Percentiles rank a stretch among this genome's conserved stretches.
Evolutionary conservation across 768 basidiomycete species (phyloP).

Genomic region (Tricholomella constricta): DNA sequence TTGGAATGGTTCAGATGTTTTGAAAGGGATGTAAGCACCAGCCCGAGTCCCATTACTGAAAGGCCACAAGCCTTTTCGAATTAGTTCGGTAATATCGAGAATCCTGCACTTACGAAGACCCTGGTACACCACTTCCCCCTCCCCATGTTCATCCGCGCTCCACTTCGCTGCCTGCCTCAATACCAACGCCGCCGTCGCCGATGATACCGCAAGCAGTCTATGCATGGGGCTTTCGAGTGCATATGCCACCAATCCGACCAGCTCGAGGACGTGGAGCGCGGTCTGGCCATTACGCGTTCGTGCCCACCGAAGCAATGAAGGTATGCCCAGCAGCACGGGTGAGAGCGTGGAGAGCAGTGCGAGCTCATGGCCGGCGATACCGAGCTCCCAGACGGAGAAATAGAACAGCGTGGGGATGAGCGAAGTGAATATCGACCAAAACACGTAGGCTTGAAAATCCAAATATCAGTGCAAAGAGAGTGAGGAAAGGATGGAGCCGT

Average conservation of each 20-base stretch:
- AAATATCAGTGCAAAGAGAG: background rate
- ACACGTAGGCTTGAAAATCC: slow-evolving; percentile 61
- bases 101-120: slow-evolving; percentile 42
- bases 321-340: slow-evolving; percentile 58
- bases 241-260: slow-evolving; percentile 58
- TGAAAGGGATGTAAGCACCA: slow-evolving; percentile 64
- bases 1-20: slow-evolving; percentile 82
- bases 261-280: slow-evolving; percentile 47
- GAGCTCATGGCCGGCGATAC: slow-evolving; percentile 80
- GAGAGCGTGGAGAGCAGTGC: slow-evolving; percentile 73
- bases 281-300: slow-evolving; percentile 50
- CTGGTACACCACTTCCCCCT: slow-evolving; percentile 43
- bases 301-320: slow-evolving; percentile 46
- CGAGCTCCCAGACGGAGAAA: slow-evolving; percentile 90
- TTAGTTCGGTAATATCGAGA: background rate
- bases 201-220: slow-evolving; percentile 58
- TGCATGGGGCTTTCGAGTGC: slow-evolving; percentile 48
- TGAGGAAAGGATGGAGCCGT: slow-evolving; percentile 19
- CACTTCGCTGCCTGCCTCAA: slow-evolving; percentile 56
- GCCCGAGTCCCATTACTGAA: slow-evolving; percentile 65
- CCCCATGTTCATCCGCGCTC: slow-evolving; percentile 35
- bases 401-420: slow-evolving; percentile 84
- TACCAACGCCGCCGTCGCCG: slow-evolving; percentile 52
- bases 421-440: slow-evolving; percentile 82
- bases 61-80: background rate